Evolutionary conservation across 169 alveolate species (phyloP).

Genomic region (Plasmodium gaboni): DNA sequence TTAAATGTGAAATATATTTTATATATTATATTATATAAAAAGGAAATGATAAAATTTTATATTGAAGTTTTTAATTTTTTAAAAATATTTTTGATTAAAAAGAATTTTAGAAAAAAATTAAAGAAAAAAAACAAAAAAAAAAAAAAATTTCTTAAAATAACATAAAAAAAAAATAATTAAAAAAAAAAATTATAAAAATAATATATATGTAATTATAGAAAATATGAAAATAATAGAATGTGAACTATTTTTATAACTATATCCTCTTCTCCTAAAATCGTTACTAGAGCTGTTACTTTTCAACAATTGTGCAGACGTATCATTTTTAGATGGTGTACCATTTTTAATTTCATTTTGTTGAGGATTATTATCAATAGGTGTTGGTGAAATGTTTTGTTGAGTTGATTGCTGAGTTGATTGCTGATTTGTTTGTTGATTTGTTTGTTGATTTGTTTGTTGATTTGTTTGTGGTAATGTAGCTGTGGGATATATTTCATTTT

Average conservation of each 20-base stretch:
- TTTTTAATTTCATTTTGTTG: neutral
- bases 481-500: conserved; percentile 31
- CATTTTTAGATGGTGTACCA: neutral
- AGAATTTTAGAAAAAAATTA: neutral
- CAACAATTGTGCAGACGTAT: neutral
- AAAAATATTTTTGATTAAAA: neutral
- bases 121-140: neutral
- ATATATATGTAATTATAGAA: conserved; percentile 10
- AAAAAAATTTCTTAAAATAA: neutral
- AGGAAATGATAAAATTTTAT: neutral
- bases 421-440: neutral
- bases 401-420: neutral
- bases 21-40: neutral
- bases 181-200: conserved; percentile 2
- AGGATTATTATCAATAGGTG: neutral
- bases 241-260: neutral
- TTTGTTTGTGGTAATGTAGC: conserved; percentile 1
- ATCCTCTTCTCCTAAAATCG: neutral
- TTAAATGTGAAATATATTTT: neutral
- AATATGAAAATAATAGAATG: conserved; percentile 10
- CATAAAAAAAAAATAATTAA: neutral
- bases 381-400: neutral
- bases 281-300: neutral
- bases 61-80: no score
- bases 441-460: neutral